These are phyloP conservation scores for Nicotiana attenuata DNA, from an alignment of 257 asterid genomes.

Conservation along the genomic window DNA sequence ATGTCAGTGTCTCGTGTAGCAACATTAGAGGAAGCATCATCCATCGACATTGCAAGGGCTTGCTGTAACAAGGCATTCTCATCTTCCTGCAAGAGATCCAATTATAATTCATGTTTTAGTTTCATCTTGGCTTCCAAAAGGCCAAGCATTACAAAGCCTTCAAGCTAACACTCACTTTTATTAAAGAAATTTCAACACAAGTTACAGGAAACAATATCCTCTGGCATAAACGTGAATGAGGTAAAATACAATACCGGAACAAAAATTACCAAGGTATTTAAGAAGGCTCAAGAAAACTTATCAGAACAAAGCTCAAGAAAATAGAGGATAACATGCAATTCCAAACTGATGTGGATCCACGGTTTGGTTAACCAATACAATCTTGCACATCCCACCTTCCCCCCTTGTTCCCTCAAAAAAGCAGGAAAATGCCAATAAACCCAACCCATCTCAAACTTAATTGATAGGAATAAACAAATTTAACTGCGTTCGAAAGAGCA, in stretches of 20 bases:
- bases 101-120: conserved; percentile 13
- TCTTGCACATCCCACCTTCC: background rate
- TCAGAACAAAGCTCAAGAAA: conserved; percentile 11
- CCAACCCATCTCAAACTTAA: background rate
- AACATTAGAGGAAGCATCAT: conserved; percentile 62
- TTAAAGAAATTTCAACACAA: background rate
- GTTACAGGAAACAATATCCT: background rate
- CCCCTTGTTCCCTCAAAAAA: background rate
- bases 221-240: background rate
- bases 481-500: background rate
- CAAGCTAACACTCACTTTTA: conserved; percentile 1
- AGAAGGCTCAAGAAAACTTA: background rate
- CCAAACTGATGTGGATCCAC: background rate
- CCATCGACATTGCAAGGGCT: conserved; percentile 99
- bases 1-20: conserved; percentile 80
- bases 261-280: background rate
- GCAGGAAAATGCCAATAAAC: background rate
- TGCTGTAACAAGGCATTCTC: conserved; percentile 95
- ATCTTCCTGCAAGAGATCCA: conserved; percentile 62
- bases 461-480: background rate
- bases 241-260: background rate
- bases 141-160: background rate
- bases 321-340: background rate
- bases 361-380: background rate
- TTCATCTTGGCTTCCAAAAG: background rate